These are phyloP conservation scores for Vigna trinervia DNA, from an alignment of 306 rosid species.

Conservation along the genomic window DNA sequence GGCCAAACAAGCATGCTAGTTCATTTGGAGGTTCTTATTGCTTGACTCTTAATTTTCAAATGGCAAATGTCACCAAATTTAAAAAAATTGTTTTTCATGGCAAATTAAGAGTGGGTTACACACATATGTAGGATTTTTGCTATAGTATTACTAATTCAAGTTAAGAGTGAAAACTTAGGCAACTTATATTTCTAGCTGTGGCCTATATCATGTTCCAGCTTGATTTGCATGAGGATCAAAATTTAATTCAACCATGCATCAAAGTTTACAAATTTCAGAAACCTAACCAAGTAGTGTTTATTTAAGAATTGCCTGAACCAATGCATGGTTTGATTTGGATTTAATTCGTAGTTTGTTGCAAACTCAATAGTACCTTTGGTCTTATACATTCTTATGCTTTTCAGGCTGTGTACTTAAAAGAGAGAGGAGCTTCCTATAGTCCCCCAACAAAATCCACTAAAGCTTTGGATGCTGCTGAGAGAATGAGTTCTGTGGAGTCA, in stretches of 20 bases:
- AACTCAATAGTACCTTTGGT: not conserved
- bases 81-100: not conserved
- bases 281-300: constrained; percentile 8
- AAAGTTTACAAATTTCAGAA: constrained; percentile 1
- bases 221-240: constrained; percentile 12
- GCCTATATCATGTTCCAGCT: constrained; percentile 4
- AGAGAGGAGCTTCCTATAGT: constrained; percentile 38
- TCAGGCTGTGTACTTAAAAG: constrained; percentile 77
- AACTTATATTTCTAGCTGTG: not conserved
- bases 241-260: not conserved
- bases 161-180: not conserved
- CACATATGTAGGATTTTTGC: not conserved
- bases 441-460: constrained; percentile 48
- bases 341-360: not conserved
- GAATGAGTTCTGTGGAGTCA: constrained; percentile 57
- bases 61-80: not conserved
- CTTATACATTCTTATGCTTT: constrained; percentile 37
- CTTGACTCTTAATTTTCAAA: not conserved
- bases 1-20: not conserved
- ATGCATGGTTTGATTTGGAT: not conserved
- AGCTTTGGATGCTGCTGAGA: constrained; percentile 32
- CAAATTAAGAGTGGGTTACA: not conserved
- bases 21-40: not conserved
- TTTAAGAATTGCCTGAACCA: not conserved
- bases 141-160: not conserved